Evolutionary conservation across 1,139 yeast genomes (phyloP).

Genomic region (Hansenula lynferdii): DNA sequence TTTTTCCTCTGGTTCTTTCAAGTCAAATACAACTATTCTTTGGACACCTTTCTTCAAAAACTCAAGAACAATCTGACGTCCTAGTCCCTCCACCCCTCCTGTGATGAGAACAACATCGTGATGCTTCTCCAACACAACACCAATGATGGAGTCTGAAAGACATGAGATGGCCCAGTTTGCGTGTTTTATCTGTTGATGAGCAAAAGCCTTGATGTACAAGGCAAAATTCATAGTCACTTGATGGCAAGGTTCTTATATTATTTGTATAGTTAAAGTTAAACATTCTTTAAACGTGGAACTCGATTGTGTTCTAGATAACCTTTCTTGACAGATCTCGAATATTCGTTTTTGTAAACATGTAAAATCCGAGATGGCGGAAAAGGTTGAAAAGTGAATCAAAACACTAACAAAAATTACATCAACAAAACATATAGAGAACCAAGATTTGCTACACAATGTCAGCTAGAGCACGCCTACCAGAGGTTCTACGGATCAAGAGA

Average conservation of each 20-base stretch:
- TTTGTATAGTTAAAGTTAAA: neutral
- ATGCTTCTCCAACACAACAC: constrained; percentile 40
- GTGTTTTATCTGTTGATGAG: constrained; percentile 5
- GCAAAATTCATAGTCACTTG: neutral
- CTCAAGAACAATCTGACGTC: constrained; percentile 49
- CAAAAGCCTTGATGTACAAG: constrained; percentile 4
- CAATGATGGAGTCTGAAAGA: constrained; percentile 38
- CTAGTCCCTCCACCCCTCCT: constrained; percentile 80
- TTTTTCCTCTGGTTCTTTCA: constrained; percentile 36
- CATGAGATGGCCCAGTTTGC: constrained; percentile 7
- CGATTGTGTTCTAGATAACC: no score
- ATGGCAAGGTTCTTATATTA: neutral
- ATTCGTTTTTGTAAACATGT: neutral
- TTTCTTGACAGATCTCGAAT: no score
- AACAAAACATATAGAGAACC: neutral
- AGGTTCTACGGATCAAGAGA: constrained; percentile 74
- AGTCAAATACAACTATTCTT: constrained; percentile 61
- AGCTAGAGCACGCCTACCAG: constrained; percentile 34
- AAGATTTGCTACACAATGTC: neutral
- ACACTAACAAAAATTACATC: neutral
- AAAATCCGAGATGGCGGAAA: neutral
- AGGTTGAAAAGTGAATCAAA: neutral
- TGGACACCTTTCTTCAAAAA: constrained; percentile 38
- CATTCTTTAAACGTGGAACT: no score
- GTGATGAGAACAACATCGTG: constrained; percentile 69